These are phyloP conservation scores for Penicillium vulpinum DNA, from an alignment of 2,329 filamentous ascomycete genomes.

Conservation along the genomic window DNA sequence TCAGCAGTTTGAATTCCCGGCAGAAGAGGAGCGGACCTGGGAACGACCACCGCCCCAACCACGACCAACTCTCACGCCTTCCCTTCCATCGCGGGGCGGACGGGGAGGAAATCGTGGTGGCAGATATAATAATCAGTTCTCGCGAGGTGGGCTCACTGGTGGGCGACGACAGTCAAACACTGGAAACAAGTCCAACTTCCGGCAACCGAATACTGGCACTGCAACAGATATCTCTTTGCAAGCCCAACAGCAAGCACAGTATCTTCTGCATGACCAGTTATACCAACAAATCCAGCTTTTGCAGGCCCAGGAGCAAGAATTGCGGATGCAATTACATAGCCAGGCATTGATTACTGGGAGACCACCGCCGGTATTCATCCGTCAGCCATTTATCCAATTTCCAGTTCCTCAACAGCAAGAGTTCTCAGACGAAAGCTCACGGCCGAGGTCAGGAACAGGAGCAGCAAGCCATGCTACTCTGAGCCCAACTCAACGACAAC, in stretches of 20 bases:
- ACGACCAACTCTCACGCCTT: conserved; percentile 53
- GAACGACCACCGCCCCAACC: conserved; percentile 59
- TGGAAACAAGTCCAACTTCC: conserved; percentile 45
- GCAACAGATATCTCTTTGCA: conserved; percentile 43
- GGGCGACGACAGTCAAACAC: conserved; percentile 60
- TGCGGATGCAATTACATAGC: conserved; percentile 50
- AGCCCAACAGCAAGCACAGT: conserved; percentile 48
- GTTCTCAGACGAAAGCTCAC: conserved; percentile 37
- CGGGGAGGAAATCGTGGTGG: conserved; percentile 52
- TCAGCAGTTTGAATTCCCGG: conserved; percentile 83
- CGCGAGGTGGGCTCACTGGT: conserved; percentile 49
- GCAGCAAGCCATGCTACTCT: conserved; percentile 40
- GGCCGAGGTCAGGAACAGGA: conserved; percentile 40
- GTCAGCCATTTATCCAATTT: conserved; percentile 45
- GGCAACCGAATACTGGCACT: conserved; percentile 37
- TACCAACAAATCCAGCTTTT: conserved; percentile 53
- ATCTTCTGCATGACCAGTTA: conserved; percentile 50
- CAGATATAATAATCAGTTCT: conserved; percentile 50
- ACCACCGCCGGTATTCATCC: conserved; percentile 41
- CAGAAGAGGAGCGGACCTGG: conserved; percentile 67
- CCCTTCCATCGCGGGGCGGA: conserved; percentile 48
- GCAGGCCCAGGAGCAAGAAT: conserved; percentile 52
- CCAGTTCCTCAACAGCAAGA: conserved; percentile 41
- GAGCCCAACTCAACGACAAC: conserved; percentile 34
- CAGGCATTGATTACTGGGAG: conserved; percentile 46